These are phyloP conservation scores for Crinitomyces ghanaensis DNA, from an alignment of 805 yeast genomes.

Conservation along the genomic window DNA sequence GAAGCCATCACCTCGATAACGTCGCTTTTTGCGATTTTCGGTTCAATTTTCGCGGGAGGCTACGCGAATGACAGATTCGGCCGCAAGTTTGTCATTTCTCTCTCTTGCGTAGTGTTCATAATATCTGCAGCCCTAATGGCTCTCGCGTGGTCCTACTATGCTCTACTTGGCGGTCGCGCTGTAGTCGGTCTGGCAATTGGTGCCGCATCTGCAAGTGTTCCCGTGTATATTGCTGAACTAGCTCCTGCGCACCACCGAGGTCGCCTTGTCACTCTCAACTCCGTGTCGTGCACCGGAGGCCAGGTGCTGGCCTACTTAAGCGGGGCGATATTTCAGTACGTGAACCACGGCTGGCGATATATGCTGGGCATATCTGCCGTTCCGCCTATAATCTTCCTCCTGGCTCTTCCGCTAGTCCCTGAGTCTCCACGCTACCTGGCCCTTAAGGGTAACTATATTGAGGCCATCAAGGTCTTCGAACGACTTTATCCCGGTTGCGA, in stretches of 20 bases:
- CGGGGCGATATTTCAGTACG: slow-evolving; percentile 59
- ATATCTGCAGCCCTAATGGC: slow-evolving; percentile 79
- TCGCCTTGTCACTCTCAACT: slow-evolving; percentile 47
- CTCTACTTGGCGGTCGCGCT: slow-evolving; percentile 72
- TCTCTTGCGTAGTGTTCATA: slow-evolving; percentile 69
- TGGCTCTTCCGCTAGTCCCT: slow-evolving; percentile 70
- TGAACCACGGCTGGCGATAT: slow-evolving; percentile 83
- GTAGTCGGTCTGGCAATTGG: slow-evolving; percentile 67
- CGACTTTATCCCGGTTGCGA: slow-evolving; percentile 55
- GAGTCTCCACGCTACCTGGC: slow-evolving; percentile 90
- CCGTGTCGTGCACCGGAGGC: slow-evolving; percentile 87
- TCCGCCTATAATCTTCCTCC: slow-evolving; percentile 74
- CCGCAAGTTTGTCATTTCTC: slow-evolving; percentile 69
- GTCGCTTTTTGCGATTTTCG: slow-evolving; percentile 80
- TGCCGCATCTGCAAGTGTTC: slow-evolving; percentile 56
- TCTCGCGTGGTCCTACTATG: slow-evolving; percentile 68
- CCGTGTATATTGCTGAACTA: slow-evolving; percentile 44
- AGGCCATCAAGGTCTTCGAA: slow-evolving; percentile 57
- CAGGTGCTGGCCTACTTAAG: slow-evolving; percentile 87
- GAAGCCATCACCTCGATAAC: slow-evolving; percentile 91
- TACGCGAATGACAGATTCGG: slow-evolving; percentile 67
- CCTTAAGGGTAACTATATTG: slow-evolving; percentile 49
- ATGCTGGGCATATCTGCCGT: slow-evolving; percentile 81
- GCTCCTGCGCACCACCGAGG: slow-evolving; percentile 23
- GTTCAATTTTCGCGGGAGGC: slow-evolving; percentile 69